phyloP scores from a whole-genome alignment of 78 protist genomes.

The Corallochytrium limacisporum region DNA sequence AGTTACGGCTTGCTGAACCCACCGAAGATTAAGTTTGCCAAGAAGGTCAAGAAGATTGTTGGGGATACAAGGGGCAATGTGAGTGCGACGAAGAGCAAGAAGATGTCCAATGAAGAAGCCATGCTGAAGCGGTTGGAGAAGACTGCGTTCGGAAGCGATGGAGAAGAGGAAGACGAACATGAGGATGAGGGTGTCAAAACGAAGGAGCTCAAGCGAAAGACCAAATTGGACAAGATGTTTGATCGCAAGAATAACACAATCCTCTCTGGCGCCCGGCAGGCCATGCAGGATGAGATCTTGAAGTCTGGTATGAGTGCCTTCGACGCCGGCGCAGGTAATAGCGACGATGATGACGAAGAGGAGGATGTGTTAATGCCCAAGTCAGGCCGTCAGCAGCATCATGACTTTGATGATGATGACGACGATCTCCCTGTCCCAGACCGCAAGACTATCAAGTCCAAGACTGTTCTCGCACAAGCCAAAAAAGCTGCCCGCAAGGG shows the following conservation, averaged over 20 bases:
- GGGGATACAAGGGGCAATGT: neutral
- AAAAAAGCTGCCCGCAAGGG: neutral
- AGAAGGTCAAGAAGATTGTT: neutral
- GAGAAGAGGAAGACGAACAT: neutral
- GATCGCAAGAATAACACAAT: neutral
- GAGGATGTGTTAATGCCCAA: neutral
- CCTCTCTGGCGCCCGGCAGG: neutral
- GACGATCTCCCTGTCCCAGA: neutral
- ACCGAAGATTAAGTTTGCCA: neutral
- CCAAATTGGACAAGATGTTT: neutral
- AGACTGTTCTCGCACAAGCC: neutral
- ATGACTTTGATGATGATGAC: neutral
- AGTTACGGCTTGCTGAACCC: constrained; percentile 19
- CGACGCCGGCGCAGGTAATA: neutral
- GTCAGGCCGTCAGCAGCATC: neutral
- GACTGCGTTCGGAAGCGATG: neutral
- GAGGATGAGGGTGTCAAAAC: neutral
- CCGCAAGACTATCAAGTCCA: neutral
- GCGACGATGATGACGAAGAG: neutral
- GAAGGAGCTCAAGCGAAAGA: neutral
- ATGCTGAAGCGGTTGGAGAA: neutral
- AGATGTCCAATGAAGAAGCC: neutral
- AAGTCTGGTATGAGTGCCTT: too few relatives aligned
- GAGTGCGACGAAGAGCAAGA: neutral
- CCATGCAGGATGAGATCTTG: neutral